phyloP scores from a whole-genome alignment of 768 basidiomycete species.

The Candolleomyces efflorescens region DNA sequence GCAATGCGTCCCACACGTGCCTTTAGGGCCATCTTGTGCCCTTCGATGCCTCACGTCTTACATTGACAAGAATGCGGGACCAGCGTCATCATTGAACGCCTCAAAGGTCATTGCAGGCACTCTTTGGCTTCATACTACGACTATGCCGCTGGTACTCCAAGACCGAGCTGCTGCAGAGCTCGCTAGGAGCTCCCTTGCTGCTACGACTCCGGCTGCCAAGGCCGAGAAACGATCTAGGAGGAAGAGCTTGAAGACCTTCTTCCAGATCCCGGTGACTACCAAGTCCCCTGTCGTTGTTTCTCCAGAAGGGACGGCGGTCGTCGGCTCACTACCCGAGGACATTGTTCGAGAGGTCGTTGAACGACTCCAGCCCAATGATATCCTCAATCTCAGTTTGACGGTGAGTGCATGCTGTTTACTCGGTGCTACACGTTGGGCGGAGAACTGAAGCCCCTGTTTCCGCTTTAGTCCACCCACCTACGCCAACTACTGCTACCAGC shows the following conservation, averaged over 20 bases:
- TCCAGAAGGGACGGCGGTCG: slow-evolving; percentile 4
- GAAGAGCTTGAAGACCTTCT: slow-evolving; percentile 1
- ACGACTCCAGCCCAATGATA: slow-evolving; percentile 30
- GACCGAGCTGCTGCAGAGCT: not conserved
- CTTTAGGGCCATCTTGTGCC: not conserved
- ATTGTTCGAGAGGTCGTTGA: slow-evolving; percentile 36
- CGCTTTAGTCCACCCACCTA: slow-evolving; percentile 24
- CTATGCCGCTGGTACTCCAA: not conserved
- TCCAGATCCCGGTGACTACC: not conserved
- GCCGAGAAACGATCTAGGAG: not conserved
- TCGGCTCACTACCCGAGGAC: slow-evolving; percentile 33
- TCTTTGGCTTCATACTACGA: not conserved
- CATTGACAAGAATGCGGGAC: not conserved
- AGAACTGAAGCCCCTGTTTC: too few species aligned
- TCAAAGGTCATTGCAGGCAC: not conserved
- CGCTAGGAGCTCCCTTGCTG: not conserved
- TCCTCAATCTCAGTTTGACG: slow-evolving; percentile 37
- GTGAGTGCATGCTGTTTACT: slow-evolving; percentile 22
- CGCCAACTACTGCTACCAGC: slow-evolving; percentile 31
- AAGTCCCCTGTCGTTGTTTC: not conserved
- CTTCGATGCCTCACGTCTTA: slow-evolving; percentile 5
- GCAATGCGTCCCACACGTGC: slow-evolving; percentile 1
- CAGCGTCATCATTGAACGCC: not conserved
- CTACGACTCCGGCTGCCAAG: not conserved
- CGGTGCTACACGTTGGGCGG: too few species aligned